Conservation (phyloP, 1,139 yeast genomes). For the Geotrichum fermentans region DNA sequence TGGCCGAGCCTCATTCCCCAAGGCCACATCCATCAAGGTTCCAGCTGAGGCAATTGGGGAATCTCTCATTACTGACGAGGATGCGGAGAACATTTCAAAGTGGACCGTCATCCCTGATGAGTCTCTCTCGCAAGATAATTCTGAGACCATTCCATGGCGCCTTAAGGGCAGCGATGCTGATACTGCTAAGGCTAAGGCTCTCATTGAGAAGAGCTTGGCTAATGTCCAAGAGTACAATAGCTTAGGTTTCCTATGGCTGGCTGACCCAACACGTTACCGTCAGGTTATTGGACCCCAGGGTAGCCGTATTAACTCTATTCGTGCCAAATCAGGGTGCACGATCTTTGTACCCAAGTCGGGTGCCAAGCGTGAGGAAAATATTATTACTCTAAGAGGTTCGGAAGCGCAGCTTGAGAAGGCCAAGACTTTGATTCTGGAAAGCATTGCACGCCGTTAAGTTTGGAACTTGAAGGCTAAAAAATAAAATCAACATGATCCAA, state of each 20-base stretch:
- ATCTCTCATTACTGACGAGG: conserved; percentile 23
- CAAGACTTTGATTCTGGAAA: conserved; percentile 37
- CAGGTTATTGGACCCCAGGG: conserved; percentile 78
- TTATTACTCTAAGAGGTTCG: conserved; percentile 34
- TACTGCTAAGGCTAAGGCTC: conserved; percentile 33
- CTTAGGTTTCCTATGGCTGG: conserved; percentile 48
- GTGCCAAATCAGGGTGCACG: conserved; percentile 54
- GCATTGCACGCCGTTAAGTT: conserved; percentile 14
- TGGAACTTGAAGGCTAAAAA: not conserved
- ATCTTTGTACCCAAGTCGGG: conserved; percentile 60
- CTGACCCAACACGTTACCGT: conserved; percentile 47
- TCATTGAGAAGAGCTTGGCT: conserved; percentile 36
- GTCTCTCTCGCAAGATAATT: conserved; percentile 35
- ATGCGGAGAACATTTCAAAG: conserved; percentile 27
- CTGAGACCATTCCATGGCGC: conserved; percentile 41
- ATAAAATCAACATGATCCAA: not conserved
- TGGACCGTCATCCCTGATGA: conserved; percentile 31
- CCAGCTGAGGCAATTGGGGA: conserved; percentile 50
- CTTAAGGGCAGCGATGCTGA: conserved; percentile 39
- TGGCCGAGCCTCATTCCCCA: conserved; percentile 39
- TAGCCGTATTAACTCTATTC: conserved; percentile 56
- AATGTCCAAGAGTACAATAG: conserved; percentile 39
- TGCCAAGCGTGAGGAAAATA: conserved; percentile 42
- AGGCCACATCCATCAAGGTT: conserved; percentile 28
- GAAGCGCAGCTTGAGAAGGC: conserved; percentile 48